Evolutionary conservation across 345 rosid genomes (phyloP), one percentile per base, ranked within the genome.

Genomic region (Arabidopsis thaliana): DNA sequence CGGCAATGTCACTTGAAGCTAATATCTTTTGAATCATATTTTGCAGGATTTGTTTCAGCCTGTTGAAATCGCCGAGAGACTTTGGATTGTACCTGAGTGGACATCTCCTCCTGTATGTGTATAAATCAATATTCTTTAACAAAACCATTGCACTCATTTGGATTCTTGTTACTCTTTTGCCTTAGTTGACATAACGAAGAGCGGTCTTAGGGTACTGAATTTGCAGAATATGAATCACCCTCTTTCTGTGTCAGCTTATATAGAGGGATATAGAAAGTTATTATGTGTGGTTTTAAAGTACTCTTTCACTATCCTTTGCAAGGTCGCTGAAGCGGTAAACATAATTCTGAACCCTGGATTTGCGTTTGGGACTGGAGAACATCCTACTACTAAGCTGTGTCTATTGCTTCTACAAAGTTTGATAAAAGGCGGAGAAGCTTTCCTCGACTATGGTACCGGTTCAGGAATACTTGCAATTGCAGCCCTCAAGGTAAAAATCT

Each of bases 321-420:
- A 94, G 98, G 83, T 84, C 63, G 69, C 67, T 59, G 69, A 81
- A 46, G 96, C 96, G 2, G 82, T 85, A 20, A 89, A 90, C 83
- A 91, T 94, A 75, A 78, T 91, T 67, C 79, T 91, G 75, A 86
- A 91, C 80, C 96, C 98, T 75, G 92, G 93, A 74, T 74, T 86
- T 82, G 93, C 97, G 30, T 91, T 94, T 81, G 97, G 98, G 68
- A 91, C 95, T 9, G 98, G 97, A 61, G 95, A 93, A 71, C 98
- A 93, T 67, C 84, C 97, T 38, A 85, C 96, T 7, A 86, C 97
- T 22, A 89, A 77, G 75, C 75, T 88, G 42, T 94, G 97, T 76
- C 78, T 91, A 6, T 67, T 83, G 85, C 86, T 91, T 61, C 88
- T 93, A 65, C 78, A 37, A 38, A 48, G 83, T 59, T 78, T 82